Evolutionary conservation across 441 rosid genomes (phyloP), one percentile per base, ranked within the genome.

Genomic region (Rhodomyrtus psidioides): DNA sequence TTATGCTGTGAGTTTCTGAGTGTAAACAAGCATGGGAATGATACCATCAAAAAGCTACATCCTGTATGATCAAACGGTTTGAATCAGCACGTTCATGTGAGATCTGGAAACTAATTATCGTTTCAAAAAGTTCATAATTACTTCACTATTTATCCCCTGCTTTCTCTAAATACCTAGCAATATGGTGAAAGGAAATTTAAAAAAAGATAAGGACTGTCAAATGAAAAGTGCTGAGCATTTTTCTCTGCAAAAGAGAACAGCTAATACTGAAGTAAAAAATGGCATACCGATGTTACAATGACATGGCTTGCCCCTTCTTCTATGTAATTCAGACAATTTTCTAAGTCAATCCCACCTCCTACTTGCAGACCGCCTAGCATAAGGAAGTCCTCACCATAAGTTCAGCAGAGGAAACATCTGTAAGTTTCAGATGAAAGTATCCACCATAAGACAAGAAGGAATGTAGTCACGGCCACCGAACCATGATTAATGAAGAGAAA

Each of bases 221-320:
- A 34, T 27, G 60, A 82, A 53, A 9, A 27, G 42, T 14, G 49
- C 74, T 62, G 8, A 23, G 19, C 16, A 28, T 82, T 17, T 53
- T 49, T 46, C 17, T 58, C n/a, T 14, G 34, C 54, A 34, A 59
- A 44, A 84, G 7, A 83, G 58, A 65, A 57, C 81, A 30, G 23
- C n/a, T n/a, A 79, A 81, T 83, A 88, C 60, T 39, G 16, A 42
- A 59, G 49, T 85, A 54, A 26, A 49, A 82, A 79, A n/a, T 57
- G 76, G 87, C 93, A 83, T 95, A 94, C 99, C 49, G 99, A 97
- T 91, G 99, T 96, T 62, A 96, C 97, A 88, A 97, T 97, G 82
- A 95, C 98, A 91, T 96, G 99, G 93, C 98, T 97, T 53, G 99
- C 98, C 91, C 99, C 99, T 86, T 93, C 95, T 55, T 92, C 91